Evolutionary conservation across 2,329 filamentous ascomycete genomes (phyloP).

Genomic region (Penicillium verrucosum): DNA sequence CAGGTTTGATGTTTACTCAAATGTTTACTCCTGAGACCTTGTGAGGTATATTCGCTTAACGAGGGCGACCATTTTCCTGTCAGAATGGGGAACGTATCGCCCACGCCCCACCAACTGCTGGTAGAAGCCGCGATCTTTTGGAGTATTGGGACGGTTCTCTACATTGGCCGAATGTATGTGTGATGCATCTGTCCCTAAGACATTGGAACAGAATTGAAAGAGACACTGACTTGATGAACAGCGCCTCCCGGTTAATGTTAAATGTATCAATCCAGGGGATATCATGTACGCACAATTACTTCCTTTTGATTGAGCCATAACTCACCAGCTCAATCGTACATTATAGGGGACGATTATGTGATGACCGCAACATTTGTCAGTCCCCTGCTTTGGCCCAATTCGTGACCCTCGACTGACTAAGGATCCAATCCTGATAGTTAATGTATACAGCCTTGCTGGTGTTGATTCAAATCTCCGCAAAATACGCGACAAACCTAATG

Average conservation of each 20-base stretch:
- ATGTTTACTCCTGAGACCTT: background rate
- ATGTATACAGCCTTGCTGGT: constrained; percentile 35
- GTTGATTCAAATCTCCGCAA: constrained; percentile 38
- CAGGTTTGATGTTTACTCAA: background rate
- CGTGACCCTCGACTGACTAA: background rate
- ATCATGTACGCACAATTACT: background rate
- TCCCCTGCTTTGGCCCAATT: background rate
- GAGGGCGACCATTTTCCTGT: background rate
- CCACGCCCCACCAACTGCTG: constrained; percentile 29
- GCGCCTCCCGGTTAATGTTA: background rate
- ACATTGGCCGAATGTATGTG: constrained; percentile 30
- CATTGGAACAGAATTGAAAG: background rate
- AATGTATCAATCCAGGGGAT: background rate
- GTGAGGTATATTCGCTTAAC: background rate
- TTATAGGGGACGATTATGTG: constrained; percentile 36
- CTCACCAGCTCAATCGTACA: background rate
- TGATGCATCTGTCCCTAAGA: no score
- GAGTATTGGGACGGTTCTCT: constrained; percentile 30
- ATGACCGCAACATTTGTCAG: constrained; percentile 40
- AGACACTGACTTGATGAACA: background rate
- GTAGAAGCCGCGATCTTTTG: constrained; percentile 31
- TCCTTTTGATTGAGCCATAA: background rate
- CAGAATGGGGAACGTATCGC: constrained; percentile 31
- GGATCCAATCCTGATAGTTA: constrained; percentile 19
- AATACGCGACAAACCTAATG: constrained; percentile 39